Evolutionary conservation across 2,329 filamentous ascomycete species (phyloP).

Genomic region (Dryadomyces quercus-mongolicae): DNA sequence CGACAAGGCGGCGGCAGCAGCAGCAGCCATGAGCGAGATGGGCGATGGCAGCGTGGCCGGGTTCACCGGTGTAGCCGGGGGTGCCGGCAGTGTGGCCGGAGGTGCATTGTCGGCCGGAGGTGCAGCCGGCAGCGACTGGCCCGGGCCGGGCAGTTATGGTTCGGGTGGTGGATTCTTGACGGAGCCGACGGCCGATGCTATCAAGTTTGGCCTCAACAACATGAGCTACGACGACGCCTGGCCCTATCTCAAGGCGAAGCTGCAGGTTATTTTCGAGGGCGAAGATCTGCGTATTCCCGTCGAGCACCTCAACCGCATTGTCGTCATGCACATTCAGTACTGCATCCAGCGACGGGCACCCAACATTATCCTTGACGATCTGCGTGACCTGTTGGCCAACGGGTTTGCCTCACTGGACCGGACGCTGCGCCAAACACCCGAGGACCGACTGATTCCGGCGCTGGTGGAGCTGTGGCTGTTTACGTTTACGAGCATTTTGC

Average conservation of each 20-base stretch:
- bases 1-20: constrained; percentile 23
- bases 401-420: constrained; percentile 82
- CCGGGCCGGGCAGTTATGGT: constrained; percentile 34
- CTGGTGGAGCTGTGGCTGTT: constrained; percentile 91
- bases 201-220: constrained; percentile 53
- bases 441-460: constrained; percentile 80
- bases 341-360: constrained; percentile 65
- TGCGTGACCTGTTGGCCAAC: constrained; percentile 62
- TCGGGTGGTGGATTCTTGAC: constrained; percentile 34
- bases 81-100: neutral
- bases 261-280: constrained; percentile 69
- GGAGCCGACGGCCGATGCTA: constrained; percentile 38
- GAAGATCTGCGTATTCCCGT: constrained; percentile 70
- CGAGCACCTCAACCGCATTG: constrained; percentile 72
- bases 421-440: constrained; percentile 63
- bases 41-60: neutral
- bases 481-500: constrained; percentile 79
- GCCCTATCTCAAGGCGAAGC: constrained; percentile 65
- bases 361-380: constrained; percentile 60
- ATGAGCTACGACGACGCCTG: constrained; percentile 70
- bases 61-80: constrained; percentile 23
- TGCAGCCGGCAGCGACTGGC: constrained; percentile 30
- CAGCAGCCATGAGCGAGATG: neutral
- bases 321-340: constrained; percentile 66
- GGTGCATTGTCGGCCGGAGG: constrained; percentile 12